Base-by-base conservation (phyloP, 441 rosid species). In the Erodium moschatum region DNA sequence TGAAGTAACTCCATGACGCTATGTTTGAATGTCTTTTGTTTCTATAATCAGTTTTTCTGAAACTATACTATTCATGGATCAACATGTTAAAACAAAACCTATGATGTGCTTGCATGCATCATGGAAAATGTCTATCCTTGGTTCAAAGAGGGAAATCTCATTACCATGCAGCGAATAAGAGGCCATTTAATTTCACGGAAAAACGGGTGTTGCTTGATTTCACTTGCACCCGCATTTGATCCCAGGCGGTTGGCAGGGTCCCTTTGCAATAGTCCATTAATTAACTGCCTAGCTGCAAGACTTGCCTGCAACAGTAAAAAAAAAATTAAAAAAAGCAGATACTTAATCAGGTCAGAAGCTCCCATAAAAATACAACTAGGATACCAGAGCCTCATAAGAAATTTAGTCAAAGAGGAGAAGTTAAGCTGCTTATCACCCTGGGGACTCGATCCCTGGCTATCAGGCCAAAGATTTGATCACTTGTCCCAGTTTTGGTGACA, bases 111-210 rank as follows among this genome's bases (percentile, higher is more conserved):
- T 11, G 15, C 15, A 42, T 1, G 52, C 5, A n/a, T 46, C 15
- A 46, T 46, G n/a, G 10, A 7, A 35, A 35, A 35, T 35, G 40
- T 5, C 40, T 35, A 35, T 35, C 40, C 40, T 35, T 35, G 9
- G 40, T 35, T 35, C 1, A 29, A 38, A 20, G 18, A 52, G 69
- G 68, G 40, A 42, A 31, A 65, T 54, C 61, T 35, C 8, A 70
- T 48, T 88, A 93, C 98, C 98, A 80, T 88, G 91, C 88, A 78
- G 31, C 97, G 96, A 8, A 94, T 88, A 16, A 94, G 91, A 74
- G 97, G 92, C 97, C 99, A 94, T 73, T 83, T 85, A 67, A 94
- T 86, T 66, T 86, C 92, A 4, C 89, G 92, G 80, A 91, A 94
- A 79, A 94, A 94, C 70, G 93, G 88, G 54, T 94, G 99, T 66